phyloP scores from a whole-genome alignment of 495 filamentous ascomycete genomes.

The Penicillium maclennaniae region DNA sequence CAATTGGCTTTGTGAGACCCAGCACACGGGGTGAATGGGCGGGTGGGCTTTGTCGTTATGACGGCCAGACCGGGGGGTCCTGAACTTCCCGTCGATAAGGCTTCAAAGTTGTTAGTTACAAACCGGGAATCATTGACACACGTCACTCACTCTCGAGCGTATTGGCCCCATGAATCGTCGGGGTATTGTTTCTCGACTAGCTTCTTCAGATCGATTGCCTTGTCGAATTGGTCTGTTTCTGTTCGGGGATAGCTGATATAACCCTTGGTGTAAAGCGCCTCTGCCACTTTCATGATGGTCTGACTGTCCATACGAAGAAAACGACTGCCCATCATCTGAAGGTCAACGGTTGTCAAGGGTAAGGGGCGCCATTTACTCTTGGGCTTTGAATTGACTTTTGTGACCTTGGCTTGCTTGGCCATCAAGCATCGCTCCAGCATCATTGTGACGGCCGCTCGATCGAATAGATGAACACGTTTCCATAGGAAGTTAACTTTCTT shows the following conservation, averaged over 20 bases:
- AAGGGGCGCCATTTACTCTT: slow-evolving; percentile 93
- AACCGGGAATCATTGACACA: neutral
- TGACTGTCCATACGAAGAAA: slow-evolving; percentile 84
- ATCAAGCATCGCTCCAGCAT: slow-evolving; percentile 79
- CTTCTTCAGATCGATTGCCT: slow-evolving; percentile 76
- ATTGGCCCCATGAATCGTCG: slow-evolving; percentile 72
- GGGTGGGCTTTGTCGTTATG: slow-evolving; percentile 97
- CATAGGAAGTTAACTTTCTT: slow-evolving; percentile 84
- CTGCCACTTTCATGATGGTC: slow-evolving; percentile 74
- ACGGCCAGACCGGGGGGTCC: slow-evolving; percentile 72
- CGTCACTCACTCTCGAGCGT: slow-evolving; percentile 59
- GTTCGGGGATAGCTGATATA: slow-evolving; percentile 97
- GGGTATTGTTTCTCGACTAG: slow-evolving; percentile 81
- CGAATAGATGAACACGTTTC: slow-evolving; percentile 80
- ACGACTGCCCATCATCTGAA: slow-evolving; percentile 92
- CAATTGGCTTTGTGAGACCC: slow-evolving; percentile 60
- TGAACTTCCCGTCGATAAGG: slow-evolving; percentile 74
- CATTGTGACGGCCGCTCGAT: slow-evolving; percentile 74
- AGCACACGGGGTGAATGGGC: slow-evolving; percentile 90
- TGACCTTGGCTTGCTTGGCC: slow-evolving; percentile 75
- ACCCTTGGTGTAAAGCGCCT: slow-evolving; percentile 86
- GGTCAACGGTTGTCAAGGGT: slow-evolving; percentile 92
- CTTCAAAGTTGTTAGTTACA: slow-evolving; percentile 28
- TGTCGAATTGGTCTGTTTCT: slow-evolving; percentile 94
- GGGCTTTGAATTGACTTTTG: slow-evolving; percentile 79